These are phyloP conservation scores for Arthrobotrys entomopaga DNA, from an alignment of 2,329 filamentous ascomycete genomes.

Conservation along the genomic window DNA sequence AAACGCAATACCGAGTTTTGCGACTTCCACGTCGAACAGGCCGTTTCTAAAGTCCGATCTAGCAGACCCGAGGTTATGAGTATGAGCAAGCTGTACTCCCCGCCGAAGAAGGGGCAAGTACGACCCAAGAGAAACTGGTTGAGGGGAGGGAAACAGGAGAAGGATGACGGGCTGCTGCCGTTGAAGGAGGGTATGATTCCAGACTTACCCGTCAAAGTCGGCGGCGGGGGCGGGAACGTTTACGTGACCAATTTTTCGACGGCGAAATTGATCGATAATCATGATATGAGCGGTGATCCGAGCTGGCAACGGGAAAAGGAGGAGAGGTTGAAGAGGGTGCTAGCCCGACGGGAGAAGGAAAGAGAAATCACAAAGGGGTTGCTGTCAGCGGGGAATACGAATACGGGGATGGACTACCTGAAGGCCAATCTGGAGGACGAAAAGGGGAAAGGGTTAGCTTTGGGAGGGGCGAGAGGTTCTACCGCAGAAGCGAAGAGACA, in stretches of 20 bases:
- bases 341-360: slow-evolving; percentile 77
- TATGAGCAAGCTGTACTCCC: slow-evolving; percentile 68
- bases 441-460: slow-evolving; percentile 19
- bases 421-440: slow-evolving; percentile 51
- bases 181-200: slow-evolving; percentile 56
- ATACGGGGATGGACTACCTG: slow-evolving; percentile 58
- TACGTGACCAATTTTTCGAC: slow-evolving; percentile 63
- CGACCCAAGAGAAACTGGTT: slow-evolving; percentile 61
- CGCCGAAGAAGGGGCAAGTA: slow-evolving; percentile 58
- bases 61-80: slow-evolving; percentile 82
- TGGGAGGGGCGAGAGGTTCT: slow-evolving; percentile 5
- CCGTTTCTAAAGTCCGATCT: slow-evolving; percentile 75
- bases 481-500: slow-evolving; percentile 11
- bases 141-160: slow-evolving; percentile 61
- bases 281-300: slow-evolving; percentile 70
- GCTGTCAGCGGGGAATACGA: slow-evolving; percentile 56
- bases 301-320: slow-evolving; percentile 68
- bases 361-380: slow-evolving; percentile 76
- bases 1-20: slow-evolving; percentile 87
- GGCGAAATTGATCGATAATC: slow-evolving; percentile 71
- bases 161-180: slow-evolving; percentile 59
- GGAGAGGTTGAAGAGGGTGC: slow-evolving; percentile 73
- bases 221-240: slow-evolving; percentile 63
- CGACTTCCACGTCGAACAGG: slow-evolving; percentile 88
- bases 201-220: slow-evolving; percentile 62